Percentiles rank a stretch among this genome's conserved stretches.
These are phyloP conservation scores for Smittium culicis DNA, from an alignment of 371 early-diverging fungal genomes.

Conservation along the genomic window DNA sequence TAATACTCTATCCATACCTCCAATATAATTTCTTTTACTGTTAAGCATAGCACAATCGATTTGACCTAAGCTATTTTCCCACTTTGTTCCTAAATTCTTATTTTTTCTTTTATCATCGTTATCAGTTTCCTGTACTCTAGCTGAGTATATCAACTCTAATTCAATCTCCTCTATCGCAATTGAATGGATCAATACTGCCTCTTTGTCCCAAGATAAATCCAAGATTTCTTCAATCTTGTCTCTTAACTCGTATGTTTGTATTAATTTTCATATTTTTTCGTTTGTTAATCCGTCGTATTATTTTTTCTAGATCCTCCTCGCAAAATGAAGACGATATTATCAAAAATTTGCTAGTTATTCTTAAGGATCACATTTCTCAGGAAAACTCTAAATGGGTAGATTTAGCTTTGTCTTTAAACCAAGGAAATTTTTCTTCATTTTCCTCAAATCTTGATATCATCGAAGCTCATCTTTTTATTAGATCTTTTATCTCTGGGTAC, in stretches of 20 bases:
- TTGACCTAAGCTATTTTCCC: too few relatives aligned
- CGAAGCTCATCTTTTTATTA: slow-evolving; percentile 60
- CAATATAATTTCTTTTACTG: neutral
- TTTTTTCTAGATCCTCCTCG: neutral
- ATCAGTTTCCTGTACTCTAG: neutral
- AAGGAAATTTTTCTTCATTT: slow-evolving; percentile 19
- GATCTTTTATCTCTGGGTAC: slow-evolving; percentile 74
- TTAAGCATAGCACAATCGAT: too few relatives aligned
- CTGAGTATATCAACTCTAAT: neutral
- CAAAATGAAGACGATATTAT: neutral
- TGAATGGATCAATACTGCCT: neutral
- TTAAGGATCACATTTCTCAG: neutral
- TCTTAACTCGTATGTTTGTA: neutral
- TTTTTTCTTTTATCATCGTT: neutral
- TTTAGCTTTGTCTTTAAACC: neutral
- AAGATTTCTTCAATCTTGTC: neutral
- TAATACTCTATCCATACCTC: neutral
- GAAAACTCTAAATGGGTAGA: neutral
- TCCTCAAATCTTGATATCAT: slow-evolving; percentile 48
- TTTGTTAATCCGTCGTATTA: neutral
- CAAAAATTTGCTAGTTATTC: neutral
- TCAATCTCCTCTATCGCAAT: neutral
- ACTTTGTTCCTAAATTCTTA: neutral
- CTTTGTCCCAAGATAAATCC: neutral
- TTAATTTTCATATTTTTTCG: neutral